phyloP scores from a whole-genome alignment of 805 yeast genomes.

The Jamesozyma gamospora region DNA sequence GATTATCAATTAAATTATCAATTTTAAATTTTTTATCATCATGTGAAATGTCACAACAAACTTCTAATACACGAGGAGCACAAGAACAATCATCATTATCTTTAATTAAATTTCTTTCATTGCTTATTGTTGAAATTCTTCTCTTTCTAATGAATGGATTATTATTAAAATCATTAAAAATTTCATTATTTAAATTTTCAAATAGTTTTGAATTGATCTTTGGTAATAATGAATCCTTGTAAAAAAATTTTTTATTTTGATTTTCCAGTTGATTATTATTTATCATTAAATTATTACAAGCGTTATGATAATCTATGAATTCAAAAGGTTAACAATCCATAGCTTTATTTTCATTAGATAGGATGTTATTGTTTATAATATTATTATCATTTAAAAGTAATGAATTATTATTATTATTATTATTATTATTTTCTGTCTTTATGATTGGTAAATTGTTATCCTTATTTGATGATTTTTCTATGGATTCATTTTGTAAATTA shows the following conservation, averaged over 20 bases:
- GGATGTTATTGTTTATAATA: neutral
- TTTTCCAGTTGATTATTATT: no score
- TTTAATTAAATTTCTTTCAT: neutral
- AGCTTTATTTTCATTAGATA: neutral
- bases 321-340: conserved; percentile 35
- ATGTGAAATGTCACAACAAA: conserved; percentile 34
- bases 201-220: no score
- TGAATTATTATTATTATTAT: no score
- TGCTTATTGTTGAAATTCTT: neutral
- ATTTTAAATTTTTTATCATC: neutral
- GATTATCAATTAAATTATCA: neutral
- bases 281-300: neutral
- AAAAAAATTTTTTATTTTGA: no score
- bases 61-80: conserved; percentile 32
- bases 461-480: neutral
- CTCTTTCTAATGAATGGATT: conserved; percentile 8
- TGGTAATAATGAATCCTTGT: no score
- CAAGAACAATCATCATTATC: conserved; percentile 20
- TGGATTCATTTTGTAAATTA: neutral
- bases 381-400: neutral
- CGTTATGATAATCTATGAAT: conserved; percentile 30
- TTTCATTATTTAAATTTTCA: neutral
- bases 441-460: neutral
- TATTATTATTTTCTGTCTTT: neutral
- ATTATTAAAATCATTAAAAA: conserved; percentile 11